Evolutionary conservation across 352 stramenopile species (phyloP).

Genomic region (Globisporangium alternatum): DNA sequence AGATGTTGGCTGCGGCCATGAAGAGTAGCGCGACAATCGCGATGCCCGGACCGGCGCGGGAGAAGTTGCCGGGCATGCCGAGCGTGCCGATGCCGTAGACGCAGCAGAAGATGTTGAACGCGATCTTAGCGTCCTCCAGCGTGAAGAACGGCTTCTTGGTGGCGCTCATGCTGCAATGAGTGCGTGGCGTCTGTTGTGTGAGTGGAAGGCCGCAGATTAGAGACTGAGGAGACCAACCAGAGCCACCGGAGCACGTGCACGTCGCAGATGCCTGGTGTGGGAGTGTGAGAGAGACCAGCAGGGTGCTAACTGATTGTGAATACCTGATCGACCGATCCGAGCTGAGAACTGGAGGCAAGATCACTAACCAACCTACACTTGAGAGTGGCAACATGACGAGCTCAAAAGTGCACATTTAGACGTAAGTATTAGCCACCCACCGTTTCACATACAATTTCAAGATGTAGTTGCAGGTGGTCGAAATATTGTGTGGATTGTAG

Average conservation of each 20-base stretch:
- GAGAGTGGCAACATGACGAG: too few species aligned
- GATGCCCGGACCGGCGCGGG: slow-evolving; percentile 20
- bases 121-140: slow-evolving; percentile 28
- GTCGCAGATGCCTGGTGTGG: neutral
- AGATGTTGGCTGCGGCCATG: slow-evolving; percentile 28
- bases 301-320: neutral
- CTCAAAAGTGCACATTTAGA: neutral
- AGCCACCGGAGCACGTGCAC: neutral
- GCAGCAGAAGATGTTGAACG: slow-evolving; percentile 18
- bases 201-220: neutral
- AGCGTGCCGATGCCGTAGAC: slow-evolving; percentile 33
- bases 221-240: slow-evolving; percentile 1
- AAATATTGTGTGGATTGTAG: neutral
- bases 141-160: slow-evolving; percentile 20
- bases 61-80: slow-evolving; percentile 29
- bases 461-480: neutral
- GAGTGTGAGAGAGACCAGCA: neutral
- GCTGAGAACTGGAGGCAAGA: neutral
- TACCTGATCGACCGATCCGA: neutral
- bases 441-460: neutral
- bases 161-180: neutral
- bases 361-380: neutral
- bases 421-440: neutral
- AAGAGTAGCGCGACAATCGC: slow-evolving; percentile 27
- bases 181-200: neutral